Conservation (phyloP, 2,329 filamentous ascomycete species). For the Emericellopsis cladophorae region DNA sequence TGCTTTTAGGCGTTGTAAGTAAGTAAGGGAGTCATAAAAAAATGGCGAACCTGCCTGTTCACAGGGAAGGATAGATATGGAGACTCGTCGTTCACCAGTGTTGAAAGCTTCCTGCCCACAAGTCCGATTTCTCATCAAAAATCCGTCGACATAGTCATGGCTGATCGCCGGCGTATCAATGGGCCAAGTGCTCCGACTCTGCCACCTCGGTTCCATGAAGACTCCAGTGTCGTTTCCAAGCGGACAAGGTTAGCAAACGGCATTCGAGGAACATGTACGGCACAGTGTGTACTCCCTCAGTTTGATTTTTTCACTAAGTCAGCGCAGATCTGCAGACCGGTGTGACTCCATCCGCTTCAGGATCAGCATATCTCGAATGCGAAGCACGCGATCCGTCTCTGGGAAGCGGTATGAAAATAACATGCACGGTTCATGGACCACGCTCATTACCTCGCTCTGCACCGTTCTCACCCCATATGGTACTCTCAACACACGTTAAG, state of each 20-base stretch:
- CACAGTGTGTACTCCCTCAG: conserved; percentile 1
- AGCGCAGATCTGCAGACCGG: conserved; percentile 76
- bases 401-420: conserved; percentile 70
- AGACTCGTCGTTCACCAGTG: not conserved
- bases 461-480: conserved; percentile 83
- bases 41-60: too few relatives aligned
- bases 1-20: too few relatives aligned
- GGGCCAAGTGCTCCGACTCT: conserved; percentile 68
- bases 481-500: conserved; percentile 88
- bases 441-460: conserved; percentile 80
- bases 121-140: too few relatives aligned
- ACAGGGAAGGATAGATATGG: not conserved
- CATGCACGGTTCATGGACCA: conserved; percentile 86
- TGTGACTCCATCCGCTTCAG: conserved; percentile 83
- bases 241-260: conserved; percentile 47
- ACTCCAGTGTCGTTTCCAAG: conserved; percentile 25
- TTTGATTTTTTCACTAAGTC: not conserved
- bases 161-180: conserved; percentile 83
- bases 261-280: conserved; percentile 46
- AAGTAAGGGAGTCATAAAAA: too few relatives aligned
- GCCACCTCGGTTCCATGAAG: conserved; percentile 56
- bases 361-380: conserved; percentile 75
- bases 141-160: conserved; percentile 32
- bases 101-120: too few relatives aligned
- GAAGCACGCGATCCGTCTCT: conserved; percentile 33